Evolutionary conservation across 441 rosid genomes (phyloP), one percentile per base, ranked within the genome.

Genomic region (Erodium texanum): DNA sequence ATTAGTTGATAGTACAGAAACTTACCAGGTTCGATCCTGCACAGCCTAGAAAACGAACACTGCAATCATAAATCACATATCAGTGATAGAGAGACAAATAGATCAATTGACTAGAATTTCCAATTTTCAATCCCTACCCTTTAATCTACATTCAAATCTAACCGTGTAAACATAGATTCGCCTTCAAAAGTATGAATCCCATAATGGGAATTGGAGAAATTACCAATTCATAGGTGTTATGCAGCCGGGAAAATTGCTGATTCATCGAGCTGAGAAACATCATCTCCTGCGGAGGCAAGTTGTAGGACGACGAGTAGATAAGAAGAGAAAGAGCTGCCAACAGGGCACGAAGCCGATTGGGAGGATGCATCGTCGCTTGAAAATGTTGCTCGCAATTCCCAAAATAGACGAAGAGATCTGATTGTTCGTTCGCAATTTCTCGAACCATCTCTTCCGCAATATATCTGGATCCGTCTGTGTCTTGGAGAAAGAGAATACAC

Each of bases 261-360:
- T 61, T 61, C 64, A 61, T 61, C 64, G 64, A 61, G n/a, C 64
- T 61, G 64, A n/a, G 64, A 61, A 36, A 61, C 64, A 27, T 61
- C 64, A 29, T 61, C 64, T 34, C 9, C 64, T 34, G 64, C 64
- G 64, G 64, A 24, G 29, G 64, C 16, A 36, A 61, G 15, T 11
- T 59, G 62, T 24, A 54, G 62, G 12, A 23, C 62, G 23, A 24
- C 22, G 62, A 54, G 62, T 20, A 54, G 62, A 54, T 54, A n/a
- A 8, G 8, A 2, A 54, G 62, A 54, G 24, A 54, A 54, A 54
- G 1, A 54, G 62, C 3, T 4, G 24, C 24, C 14, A 11, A 11
- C 62, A 54, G 8, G 62, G 62, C 62, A n/a, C 22, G 62, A 54
- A 22, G 16, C 54, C 16, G 54, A 5, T 12, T 48, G 0, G 19